Base-by-base conservation (phyloP, 2,329 filamentous ascomycete species). In the Penicillium sp. region DNA sequence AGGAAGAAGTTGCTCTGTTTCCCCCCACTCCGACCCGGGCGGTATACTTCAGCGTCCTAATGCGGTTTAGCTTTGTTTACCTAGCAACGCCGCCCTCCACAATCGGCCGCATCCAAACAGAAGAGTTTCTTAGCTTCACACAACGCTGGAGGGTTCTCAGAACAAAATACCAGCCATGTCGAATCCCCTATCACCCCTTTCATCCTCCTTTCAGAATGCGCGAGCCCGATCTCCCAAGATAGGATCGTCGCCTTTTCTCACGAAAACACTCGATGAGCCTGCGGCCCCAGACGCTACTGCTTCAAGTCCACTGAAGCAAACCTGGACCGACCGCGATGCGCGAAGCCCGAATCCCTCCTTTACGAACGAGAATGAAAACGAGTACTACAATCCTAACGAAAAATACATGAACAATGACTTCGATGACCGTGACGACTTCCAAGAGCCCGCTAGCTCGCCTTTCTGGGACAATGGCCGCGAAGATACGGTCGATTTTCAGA, bases 131-230 rank as follows among this genome's bases (percentile, higher is more conserved):
- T 21, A 24, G 13, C 8, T 53, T 39, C 40, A 26, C 42, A 46
- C 30, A 33, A 12, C 34, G 17, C 15, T 40, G 42, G 43, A 24
- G 10, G 15, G 8, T 49, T 32, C 9, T 47, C 32, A 44, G 39
- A 46, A 44, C 52, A n/a, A 49, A 18, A 26, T n/a, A 30, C n/a
- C 20, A 41, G 54, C 27, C 46, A 76, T 76, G 72, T 65, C 72
- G 48, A 69, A 68, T 49, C 72, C 73, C 45, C 59, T 76, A 26
- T 74, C 70, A 4, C 68, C 70, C n/a, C 65, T 76, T 39, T 71
- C 73, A 33, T 63, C 72, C 21, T 73, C 73, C 37, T 69, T 66
- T 54, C 73, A 75, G 52, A 77, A 76, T 56, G 67, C 67, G 34
- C 70, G 73, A 53, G 63, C 63, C 41, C 62, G 63, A 26, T 72